Base-by-base conservation (phyloP, 2,329 filamentous ascomycete genomes). In the Fusarium sp. region DNA sequence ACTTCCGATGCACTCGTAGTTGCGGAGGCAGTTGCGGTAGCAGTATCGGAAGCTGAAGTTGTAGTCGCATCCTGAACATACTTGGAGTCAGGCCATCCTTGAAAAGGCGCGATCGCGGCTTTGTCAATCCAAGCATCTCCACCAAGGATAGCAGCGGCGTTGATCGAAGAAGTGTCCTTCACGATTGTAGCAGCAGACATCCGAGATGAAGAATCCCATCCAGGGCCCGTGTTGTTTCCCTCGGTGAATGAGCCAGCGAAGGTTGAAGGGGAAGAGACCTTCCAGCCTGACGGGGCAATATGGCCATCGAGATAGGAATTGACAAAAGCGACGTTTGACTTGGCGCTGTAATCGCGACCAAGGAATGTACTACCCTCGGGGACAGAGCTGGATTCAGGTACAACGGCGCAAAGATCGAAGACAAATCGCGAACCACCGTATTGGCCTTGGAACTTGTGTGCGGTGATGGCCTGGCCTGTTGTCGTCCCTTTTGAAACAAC, bases 81-180 rank as follows among this genome's bases (percentile, higher is more conserved):
- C 7, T 75, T 58, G 4, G 77, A 78, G 11, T 73, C 65, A 1
- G 77, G 77, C 66, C 75, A 79, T 0, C 74, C 75, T 10, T 65
- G 29, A 32, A 78, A 78, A 3, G 76, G 71, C 4, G 73, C 75
- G 9, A 78, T 71, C 6, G 77, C 74, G 40, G 71, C 60, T 25
- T 73, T 69, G 44, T 79, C 78, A 12, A 79, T 69, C 78, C 78
- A 79, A 51, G 69, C 65, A 22, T 76, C 72, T n/a, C 78, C 74
- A 15, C 76, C 76, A 13, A 79, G 65, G 8, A 79, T 62, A 32
- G 69, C 73, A 5, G 82, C 83, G 4, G 78, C 81, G 2, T 80
- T 89, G 62, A 79, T 76, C 67, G 90, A 87, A 66, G 91, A 86
- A 63, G 78, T 84, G 49, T 82, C 73, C 2, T 79, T 80, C 51